Conservation (phyloP, 2,329 filamentous ascomycete genomes). For the Ceratocystis lukuohia region DNA sequence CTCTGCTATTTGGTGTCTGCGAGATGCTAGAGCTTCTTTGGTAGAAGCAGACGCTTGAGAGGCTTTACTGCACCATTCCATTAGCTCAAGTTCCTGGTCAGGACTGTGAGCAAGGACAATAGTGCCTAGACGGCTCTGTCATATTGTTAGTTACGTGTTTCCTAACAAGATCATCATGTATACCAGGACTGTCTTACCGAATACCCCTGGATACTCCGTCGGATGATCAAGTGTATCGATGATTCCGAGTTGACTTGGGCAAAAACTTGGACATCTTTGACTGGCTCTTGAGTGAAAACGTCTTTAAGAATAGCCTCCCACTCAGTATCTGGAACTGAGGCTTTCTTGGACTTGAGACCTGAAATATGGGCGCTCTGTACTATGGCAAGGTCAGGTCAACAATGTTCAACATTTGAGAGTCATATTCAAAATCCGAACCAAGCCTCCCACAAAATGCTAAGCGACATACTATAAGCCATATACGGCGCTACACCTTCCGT, state of each 20-base stretch:
- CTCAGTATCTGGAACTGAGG: constrained; percentile 45
- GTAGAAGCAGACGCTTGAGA: constrained; percentile 36
- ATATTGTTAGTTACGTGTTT: constrained; percentile 2
- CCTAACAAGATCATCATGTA: neutral
- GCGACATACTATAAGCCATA: constrained; percentile 40
- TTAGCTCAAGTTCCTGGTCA: constrained; percentile 48
- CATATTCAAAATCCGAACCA: no score
- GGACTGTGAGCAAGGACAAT: constrained; percentile 44
- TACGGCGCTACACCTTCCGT: constrained; percentile 55
- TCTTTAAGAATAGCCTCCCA: constrained; percentile 50
- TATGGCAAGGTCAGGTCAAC: constrained; percentile 2
- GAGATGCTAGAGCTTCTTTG: constrained; percentile 31
- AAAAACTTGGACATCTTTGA: constrained; percentile 44
- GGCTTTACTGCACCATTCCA: constrained; percentile 56
- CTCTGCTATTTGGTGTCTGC: constrained; percentile 30
- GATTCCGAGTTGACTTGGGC: constrained; percentile 43
- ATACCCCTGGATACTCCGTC: constrained; percentile 54
- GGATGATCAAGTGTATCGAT: constrained; percentile 46
- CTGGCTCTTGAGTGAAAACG: constrained; percentile 39
- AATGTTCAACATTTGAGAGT: neutral
- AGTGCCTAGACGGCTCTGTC: constrained; percentile 54
- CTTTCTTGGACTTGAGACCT: constrained; percentile 40
- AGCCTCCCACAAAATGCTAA: neutral
- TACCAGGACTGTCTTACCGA: constrained; percentile 36
- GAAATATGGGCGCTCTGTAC: constrained; percentile 36